Base-by-base conservation (phyloP, 106 monocot genomes). In the Cymbidium sinense region DNA sequence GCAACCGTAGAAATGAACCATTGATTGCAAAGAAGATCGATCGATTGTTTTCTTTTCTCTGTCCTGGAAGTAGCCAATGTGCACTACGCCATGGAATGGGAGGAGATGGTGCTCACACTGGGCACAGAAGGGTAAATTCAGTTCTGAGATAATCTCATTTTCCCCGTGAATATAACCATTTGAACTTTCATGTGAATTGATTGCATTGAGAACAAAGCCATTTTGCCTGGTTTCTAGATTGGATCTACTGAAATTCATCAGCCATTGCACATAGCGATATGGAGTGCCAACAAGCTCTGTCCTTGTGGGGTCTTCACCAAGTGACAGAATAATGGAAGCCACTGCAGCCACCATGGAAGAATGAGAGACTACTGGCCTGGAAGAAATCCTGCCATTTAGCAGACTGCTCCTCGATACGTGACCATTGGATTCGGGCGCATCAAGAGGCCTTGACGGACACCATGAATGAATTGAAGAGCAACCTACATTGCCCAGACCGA, bases 41-140 rank as follows among this genome's bases (percentile, higher is more conserved):
- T 92, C 88, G 1, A 89, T 77, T 6, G 31, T 43, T 39, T 44
- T 36, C 12, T 54, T 75, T 65, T 76, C 84, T 47, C 77, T 70
- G 3, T 74, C 69, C 74, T 36, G 70, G 75, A 86, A 81, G 81
- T 82, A 99, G 1, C 90, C 92, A 3, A 99, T 75, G 76, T 99
- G 95, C 51, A 89, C 99, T 11, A 95, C 86, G 50, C 99, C 99
- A 74, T 94, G 83, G 78, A 99, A 94, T 43, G 94, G 94, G 36
- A 94, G 73, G 25, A 99, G 92, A 81, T 99, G 98, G 74, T 94
- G 94, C 78, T 99, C 94, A 71, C 98, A 99, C 25, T 92, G 98
- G 30, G 98, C 83, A 64, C 90, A 99, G 55, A 99, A 90, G 6
- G 88, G 92, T 70, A 99, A 64, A 81, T 83, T 94, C 44, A 99